These are phyloP conservation scores for Actinomucor elegans DNA, from an alignment of 371 early-diverging fungal genomes.

Conservation along the genomic window DNA sequence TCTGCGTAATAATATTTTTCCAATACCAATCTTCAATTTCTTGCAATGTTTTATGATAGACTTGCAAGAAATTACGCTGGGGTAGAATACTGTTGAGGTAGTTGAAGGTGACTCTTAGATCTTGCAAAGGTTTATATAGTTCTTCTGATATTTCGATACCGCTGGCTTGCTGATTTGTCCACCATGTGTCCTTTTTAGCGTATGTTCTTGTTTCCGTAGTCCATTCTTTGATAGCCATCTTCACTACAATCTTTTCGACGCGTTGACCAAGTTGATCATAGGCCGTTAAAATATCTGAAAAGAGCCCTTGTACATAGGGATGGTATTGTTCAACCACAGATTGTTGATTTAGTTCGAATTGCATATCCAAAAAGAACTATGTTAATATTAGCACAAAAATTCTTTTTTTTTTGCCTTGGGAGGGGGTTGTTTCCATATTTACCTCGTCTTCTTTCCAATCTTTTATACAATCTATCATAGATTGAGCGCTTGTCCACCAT, in stretches of 20 bases:
- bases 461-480: slow-evolving; percentile 34
- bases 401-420: background rate
- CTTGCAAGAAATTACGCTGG: slow-evolving; percentile 33
- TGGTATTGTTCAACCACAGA: too few species aligned
- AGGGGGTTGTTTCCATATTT: slow-evolving; percentile 16
- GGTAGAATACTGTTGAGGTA: slow-evolving; percentile 52
- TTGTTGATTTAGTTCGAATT: slow-evolving; percentile 37
- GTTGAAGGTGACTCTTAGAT: slow-evolving; percentile 46
- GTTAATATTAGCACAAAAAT: background rate
- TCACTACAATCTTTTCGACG: slow-evolving; percentile 53
- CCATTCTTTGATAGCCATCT: slow-evolving; percentile 62
- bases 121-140: slow-evolving; percentile 56
- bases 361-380: slow-evolving; percentile 60
- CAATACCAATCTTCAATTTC: slow-evolving; percentile 69
- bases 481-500: slow-evolving; percentile 54
- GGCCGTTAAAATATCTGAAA: slow-evolving; percentile 24
- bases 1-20: slow-evolving; percentile 55
- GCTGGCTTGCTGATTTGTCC: slow-evolving; percentile 23
- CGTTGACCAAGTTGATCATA: slow-evolving; percentile 40
- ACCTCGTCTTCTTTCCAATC: slow-evolving; percentile 63
- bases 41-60: slow-evolving; percentile 46
- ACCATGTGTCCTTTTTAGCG: slow-evolving; percentile 44
- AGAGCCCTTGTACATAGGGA: too few species aligned
- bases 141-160: slow-evolving; percentile 57
- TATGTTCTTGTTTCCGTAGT: slow-evolving; percentile 56